Evolutionary conservation across 441 rosid genomes (phyloP).

Genomic region (Gossypium laxum): DNA sequence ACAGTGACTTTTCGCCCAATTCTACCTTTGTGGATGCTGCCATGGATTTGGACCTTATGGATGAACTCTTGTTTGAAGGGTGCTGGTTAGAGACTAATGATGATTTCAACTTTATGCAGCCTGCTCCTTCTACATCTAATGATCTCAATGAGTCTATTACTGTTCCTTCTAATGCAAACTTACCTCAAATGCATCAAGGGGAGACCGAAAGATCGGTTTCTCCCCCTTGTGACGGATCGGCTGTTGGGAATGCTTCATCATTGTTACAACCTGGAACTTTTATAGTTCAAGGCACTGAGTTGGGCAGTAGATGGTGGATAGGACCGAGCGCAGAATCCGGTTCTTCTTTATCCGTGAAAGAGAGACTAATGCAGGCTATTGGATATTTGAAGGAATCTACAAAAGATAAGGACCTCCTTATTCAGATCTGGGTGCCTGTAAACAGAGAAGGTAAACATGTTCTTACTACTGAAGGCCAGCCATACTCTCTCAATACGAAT

Average conservation of each 20-base stretch:
- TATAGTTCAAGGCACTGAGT: conserved; percentile 35
- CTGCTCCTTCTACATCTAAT: conserved; percentile 23
- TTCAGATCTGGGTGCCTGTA: conserved; percentile 81
- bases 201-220: conserved; percentile 21
- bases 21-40: conserved; percentile 39
- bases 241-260: conserved; percentile 24
- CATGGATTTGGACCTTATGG: conserved; percentile 84
- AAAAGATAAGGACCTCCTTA: conserved; percentile 44
- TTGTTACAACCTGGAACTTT: conserved; percentile 25
- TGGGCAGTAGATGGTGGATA: conserved; percentile 52
- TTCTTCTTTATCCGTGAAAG: conserved; percentile 38
- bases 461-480: conserved; percentile 67
- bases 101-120: conserved; percentile 30
- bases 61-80: conserved; percentile 73
- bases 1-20: conserved; percentile 31
- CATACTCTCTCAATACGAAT: conserved; percentile 39
- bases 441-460: conserved; percentile 51
- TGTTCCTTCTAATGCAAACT: conserved; percentile 19
- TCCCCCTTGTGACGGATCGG: conserved; percentile 19
- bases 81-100: conserved; percentile 68
- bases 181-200: conserved; percentile 23
- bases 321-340: conserved; percentile 30
- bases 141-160: conserved; percentile 17
- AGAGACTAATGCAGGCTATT: conserved; percentile 51
- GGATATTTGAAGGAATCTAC: conserved; percentile 39